Evolutionary conservation across 257 asterid genomes (phyloP).

Genomic region (Rhazya stricta): DNA sequence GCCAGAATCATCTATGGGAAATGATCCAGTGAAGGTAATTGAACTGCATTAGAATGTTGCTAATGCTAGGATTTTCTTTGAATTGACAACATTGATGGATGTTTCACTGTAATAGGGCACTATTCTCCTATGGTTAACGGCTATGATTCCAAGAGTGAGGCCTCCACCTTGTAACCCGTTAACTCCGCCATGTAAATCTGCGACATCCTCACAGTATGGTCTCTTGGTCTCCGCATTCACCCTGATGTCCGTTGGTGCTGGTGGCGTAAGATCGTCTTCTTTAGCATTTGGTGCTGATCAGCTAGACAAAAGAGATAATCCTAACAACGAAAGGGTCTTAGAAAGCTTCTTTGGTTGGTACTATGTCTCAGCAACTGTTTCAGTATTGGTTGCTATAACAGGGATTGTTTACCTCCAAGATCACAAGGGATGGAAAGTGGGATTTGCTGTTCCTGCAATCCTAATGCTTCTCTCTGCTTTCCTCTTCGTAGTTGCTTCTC

Average conservation of each 20-base stretch:
- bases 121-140: conserved; percentile 53
- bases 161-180: conserved; percentile 37
- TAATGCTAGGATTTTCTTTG: not conserved
- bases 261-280: conserved; percentile 60
- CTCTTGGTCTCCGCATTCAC: conserved; percentile 42
- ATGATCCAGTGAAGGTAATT: not conserved
- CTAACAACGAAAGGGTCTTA: conserved; percentile 28
- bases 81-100: not conserved
- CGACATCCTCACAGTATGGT: conserved; percentile 37
- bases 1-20: too few species aligned
- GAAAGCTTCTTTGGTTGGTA: conserved; percentile 65
- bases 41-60: not conserved
- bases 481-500: conserved; percentile 44
- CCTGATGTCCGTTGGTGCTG: conserved; percentile 63
- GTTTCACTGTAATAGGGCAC: conserved; percentile 44
- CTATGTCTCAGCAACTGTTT: conserved; percentile 43
- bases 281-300: conserved; percentile 79
- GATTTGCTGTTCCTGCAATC: conserved; percentile 56
- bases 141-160: conserved; percentile 42
- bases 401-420: conserved; percentile 61
- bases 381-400: conserved; percentile 48
- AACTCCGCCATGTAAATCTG: conserved; percentile 27
- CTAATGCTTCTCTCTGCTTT: conserved; percentile 49
- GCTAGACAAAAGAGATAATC: conserved; percentile 30
- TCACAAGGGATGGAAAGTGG: conserved; percentile 58